Evolutionary conservation across 495 filamentous ascomycete species (phyloP).

Genomic region (Hyaloscypha variabilis): DNA sequence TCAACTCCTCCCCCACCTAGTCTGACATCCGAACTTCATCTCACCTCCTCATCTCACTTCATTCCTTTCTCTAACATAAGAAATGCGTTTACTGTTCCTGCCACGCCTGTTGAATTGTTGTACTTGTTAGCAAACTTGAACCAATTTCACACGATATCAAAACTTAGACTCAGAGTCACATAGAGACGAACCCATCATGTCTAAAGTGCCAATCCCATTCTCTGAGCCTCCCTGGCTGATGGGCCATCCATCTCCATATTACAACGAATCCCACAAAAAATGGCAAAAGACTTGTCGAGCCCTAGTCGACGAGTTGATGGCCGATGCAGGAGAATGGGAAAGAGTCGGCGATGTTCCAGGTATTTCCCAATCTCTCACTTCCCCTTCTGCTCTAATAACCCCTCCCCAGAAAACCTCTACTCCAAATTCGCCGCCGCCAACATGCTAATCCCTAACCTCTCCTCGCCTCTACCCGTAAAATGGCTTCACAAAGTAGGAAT

Average conservation of each 20-base stretch:
- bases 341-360: constrained; percentile 53
- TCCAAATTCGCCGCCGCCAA: constrained; percentile 59
- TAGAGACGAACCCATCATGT: constrained; percentile 5
- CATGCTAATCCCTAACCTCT: constrained; percentile 66
- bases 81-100: too few relatives aligned
- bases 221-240: constrained; percentile 72
- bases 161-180: too few relatives aligned
- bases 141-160: too few relatives aligned
- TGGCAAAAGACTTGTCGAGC: constrained; percentile 71
- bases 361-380: constrained; percentile 50
- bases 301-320: constrained; percentile 60
- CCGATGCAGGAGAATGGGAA: constrained; percentile 70
- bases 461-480: constrained; percentile 66
- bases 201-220: constrained; percentile 56
- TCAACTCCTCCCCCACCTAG: too few relatives aligned
- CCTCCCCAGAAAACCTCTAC: constrained; percentile 60
- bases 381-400: constrained; percentile 56
- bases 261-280: constrained; percentile 56
- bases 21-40: too few relatives aligned
- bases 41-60: too few relatives aligned
- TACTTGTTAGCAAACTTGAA: too few relatives aligned
- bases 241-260: constrained; percentile 72
- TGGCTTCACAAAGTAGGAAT: constrained; percentile 69
- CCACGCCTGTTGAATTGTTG: too few relatives aligned
- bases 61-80: too few relatives aligned